These are phyloP conservation scores for Amanita phalloides DNA, from an alignment of 768 basidiomycete species.

Conservation along the genomic window DNA sequence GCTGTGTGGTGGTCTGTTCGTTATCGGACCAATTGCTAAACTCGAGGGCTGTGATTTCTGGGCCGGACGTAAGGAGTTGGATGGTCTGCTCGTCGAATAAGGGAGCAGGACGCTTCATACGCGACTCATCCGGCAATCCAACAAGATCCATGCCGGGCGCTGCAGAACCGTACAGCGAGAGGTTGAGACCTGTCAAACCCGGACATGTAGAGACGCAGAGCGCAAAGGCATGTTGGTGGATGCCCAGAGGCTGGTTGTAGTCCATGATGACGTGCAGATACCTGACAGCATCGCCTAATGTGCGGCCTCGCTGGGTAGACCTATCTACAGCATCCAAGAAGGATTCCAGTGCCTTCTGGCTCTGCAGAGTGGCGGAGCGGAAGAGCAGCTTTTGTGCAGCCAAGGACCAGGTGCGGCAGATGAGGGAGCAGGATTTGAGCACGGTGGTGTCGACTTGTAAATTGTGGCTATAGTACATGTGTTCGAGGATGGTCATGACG, in stretches of 20 bases:
- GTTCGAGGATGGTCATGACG: constrained; percentile 51
- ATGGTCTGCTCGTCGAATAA: constrained; percentile 45
- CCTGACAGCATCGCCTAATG: constrained; percentile 42
- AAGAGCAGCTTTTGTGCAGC: constrained; percentile 59
- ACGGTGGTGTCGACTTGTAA: constrained; percentile 26
- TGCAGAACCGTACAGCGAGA: constrained; percentile 50
- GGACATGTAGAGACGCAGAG: constrained; percentile 48
- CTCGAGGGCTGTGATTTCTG: constrained; percentile 39
- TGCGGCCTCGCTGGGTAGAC: constrained; percentile 33
- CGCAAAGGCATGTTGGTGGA: constrained; percentile 48
- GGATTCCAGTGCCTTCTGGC: constrained; percentile 39
- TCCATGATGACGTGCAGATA: constrained; percentile 50
- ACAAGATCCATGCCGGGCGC: constrained; percentile 40
- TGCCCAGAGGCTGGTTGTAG: constrained; percentile 51
- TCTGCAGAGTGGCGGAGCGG: constrained; percentile 40
- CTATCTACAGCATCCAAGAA: constrained; percentile 43
- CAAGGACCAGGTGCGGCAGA: constrained; percentile 58
- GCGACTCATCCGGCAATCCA: constrained; percentile 33
- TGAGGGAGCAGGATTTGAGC: constrained; percentile 45
- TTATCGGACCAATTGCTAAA: constrained; percentile 70
- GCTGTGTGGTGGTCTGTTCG: constrained; percentile 40
- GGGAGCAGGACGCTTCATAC: constrained; percentile 39
- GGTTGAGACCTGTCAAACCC: constrained; percentile 41
- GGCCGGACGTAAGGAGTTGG: constrained; percentile 41
- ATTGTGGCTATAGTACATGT: constrained; percentile 31